These are phyloP conservation scores for Ajuga reptans DNA, from an alignment of 305 asterid species.

Conservation along the genomic window DNA sequence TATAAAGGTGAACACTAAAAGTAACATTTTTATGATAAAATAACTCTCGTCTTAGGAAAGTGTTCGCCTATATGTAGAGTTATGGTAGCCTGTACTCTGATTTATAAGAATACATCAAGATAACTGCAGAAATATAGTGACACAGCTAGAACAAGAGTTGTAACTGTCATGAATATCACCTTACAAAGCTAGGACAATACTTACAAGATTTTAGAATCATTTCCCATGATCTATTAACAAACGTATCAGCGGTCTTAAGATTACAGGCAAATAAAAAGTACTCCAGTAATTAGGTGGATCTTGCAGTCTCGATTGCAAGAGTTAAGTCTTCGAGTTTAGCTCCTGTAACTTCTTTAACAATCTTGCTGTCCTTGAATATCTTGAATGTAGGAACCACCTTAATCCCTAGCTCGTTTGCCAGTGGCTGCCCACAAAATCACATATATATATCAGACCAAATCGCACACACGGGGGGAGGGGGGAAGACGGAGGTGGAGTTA, in stretches of 20 bases:
- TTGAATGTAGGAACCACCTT: slow-evolving; percentile 96
- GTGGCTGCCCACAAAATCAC: slow-evolving; percentile 39
- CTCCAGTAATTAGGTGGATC: slow-evolving; percentile 30
- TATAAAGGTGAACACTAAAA: too few species aligned
- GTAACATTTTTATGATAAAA: too few species aligned
- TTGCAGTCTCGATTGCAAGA: slow-evolving; percentile 52
- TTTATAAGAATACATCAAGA: not conserved
- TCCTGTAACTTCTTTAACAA: slow-evolving; percentile 80
- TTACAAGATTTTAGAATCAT: not conserved
- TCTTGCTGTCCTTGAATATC: slow-evolving; percentile 56
- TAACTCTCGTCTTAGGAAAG: too few species aligned
- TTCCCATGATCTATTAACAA: slow-evolving; percentile 27
- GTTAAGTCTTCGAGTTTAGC: slow-evolving; percentile 71
- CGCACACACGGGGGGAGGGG: not conserved
- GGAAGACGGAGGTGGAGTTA: not conserved
- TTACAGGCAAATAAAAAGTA: not conserved
- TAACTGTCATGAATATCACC: not conserved
- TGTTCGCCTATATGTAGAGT: too few species aligned
- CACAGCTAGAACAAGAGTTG: not conserved
- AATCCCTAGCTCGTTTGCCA: slow-evolving; percentile 88
- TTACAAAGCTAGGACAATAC: slow-evolving; percentile 5
- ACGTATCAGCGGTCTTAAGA: slow-evolving; percentile 8
- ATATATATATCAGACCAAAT: slow-evolving; percentile 2
- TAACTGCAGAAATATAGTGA: not conserved
- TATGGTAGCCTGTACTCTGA: not conserved